Conservation (phyloP, 192 early-diverging fungal species). For the Kappamyces sp. region DNA sequence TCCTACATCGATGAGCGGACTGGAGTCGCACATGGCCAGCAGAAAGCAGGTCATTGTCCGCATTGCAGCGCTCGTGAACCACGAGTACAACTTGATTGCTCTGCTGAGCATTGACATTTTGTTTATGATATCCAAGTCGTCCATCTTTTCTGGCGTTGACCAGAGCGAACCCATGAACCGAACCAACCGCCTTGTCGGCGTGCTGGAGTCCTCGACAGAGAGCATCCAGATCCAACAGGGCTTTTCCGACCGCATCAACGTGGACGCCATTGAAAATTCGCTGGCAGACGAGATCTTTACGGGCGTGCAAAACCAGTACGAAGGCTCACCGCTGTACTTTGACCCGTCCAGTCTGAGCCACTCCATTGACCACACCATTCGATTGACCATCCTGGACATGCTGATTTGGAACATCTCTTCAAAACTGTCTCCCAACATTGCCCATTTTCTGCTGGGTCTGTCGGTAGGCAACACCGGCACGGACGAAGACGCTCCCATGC, state of each 20-base stretch:
- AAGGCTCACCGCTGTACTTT: slow-evolving; percentile 11
- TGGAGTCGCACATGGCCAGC: slow-evolving; percentile 76
- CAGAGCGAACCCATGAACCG: slow-evolving; percentile 24
- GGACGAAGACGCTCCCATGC: background rate
- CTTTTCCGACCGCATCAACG: slow-evolving; percentile 69
- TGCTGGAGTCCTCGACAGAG: slow-evolving; percentile 57
- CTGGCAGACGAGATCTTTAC: slow-evolving; percentile 20
- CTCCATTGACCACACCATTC: slow-evolving; percentile 50
- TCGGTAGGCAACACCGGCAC: slow-evolving; percentile 39
- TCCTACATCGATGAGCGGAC: slow-evolving; percentile 53
- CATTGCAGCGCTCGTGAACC: slow-evolving; percentile 67
- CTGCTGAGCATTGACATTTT: slow-evolving; percentile 67
- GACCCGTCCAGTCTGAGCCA: background rate
- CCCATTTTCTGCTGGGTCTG: slow-evolving; percentile 89
- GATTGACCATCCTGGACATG: slow-evolving; percentile 78
- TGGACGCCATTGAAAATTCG: slow-evolving; percentile 52
- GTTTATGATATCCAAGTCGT: slow-evolving; percentile 62
- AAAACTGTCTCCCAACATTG: slow-evolving; percentile 62
- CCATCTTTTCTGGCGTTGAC: slow-evolving; percentile 55
- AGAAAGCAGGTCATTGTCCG: slow-evolving; percentile 61
- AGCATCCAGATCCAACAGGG: slow-evolving; percentile 68
- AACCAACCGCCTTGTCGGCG: slow-evolving; percentile 67
- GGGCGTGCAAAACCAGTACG: slow-evolving; percentile 11
- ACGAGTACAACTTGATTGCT: slow-evolving; percentile 67
- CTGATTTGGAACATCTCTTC: slow-evolving; percentile 67